These are phyloP conservation scores for Cyberlindnera mycetangii DNA, from an alignment of 805 yeast species.

Conservation along the genomic window DNA sequence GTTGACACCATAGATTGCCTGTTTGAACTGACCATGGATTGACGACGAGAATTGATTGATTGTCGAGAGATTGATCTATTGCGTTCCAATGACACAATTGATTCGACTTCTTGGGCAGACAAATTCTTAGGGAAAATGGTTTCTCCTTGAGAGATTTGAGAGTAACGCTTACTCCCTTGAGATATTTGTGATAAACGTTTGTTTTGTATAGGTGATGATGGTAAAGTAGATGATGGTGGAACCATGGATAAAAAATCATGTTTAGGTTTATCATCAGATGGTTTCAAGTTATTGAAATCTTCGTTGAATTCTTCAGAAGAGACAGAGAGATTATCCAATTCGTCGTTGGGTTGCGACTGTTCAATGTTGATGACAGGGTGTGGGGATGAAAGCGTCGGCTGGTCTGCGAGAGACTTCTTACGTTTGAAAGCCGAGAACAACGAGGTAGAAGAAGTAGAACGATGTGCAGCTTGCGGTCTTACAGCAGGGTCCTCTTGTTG, in stretches of 20 bases:
- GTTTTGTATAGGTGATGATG: constrained; percentile 3
- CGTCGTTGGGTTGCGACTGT: neutral
- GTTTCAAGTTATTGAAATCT: constrained; percentile 24
- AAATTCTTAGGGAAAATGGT: constrained; percentile 70
- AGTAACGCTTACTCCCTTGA: neutral
- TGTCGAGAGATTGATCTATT: constrained; percentile 54
- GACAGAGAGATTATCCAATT: constrained; percentile 7
- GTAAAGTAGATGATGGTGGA: constrained; percentile 2
- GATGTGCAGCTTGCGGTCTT: constrained; percentile 14
- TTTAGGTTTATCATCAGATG: neutral
- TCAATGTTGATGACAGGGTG: constrained; percentile 1
- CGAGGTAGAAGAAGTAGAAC: constrained; percentile 27
- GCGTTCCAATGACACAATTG: constrained; percentile 66
- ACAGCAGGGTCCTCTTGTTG: neutral
- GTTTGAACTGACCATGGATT: constrained; percentile 3
- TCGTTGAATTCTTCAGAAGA: constrained; percentile 25
- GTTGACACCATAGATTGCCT: neutral
- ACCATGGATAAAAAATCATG: neutral
- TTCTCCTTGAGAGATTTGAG: constrained; percentile 41
- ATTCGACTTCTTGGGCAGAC: constrained; percentile 65
- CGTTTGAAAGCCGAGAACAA: constrained; percentile 28
- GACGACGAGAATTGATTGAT: constrained; percentile 30
- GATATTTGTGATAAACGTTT: constrained; percentile 11
- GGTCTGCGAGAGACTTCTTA: constrained; percentile 13
- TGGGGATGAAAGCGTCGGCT: neutral